These are phyloP conservation scores for Colletotrichum sidae DNA, from an alignment of 2,329 filamentous ascomycete species.

Conservation along the genomic window DNA sequence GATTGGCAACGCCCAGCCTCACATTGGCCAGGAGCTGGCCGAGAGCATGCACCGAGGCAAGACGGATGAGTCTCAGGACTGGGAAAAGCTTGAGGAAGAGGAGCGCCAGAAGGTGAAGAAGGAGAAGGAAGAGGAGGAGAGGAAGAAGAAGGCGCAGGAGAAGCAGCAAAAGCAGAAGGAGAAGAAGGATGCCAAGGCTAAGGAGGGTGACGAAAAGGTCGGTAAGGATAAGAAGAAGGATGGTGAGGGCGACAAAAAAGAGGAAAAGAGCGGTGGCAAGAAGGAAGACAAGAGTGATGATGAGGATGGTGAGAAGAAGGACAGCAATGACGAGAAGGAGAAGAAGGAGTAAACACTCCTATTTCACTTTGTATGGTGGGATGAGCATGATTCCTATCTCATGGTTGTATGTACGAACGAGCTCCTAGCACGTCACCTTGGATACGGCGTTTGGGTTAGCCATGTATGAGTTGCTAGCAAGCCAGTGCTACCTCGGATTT, in stretches of 20 bases:
- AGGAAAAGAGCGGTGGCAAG: constrained; percentile 36
- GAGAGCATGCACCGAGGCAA: constrained; percentile 53
- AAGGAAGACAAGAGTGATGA: constrained; percentile 44
- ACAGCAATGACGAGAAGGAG: constrained; percentile 16
- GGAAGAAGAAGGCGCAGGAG: constrained; percentile 48
- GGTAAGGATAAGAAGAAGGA: constrained; percentile 39
- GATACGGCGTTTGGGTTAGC: too few species aligned
- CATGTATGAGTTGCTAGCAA: constrained; percentile 1
- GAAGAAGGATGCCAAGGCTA: constrained; percentile 38
- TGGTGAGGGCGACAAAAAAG: constrained; percentile 37
- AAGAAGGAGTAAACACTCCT: constrained; percentile 20
- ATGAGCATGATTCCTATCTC: constrained; percentile 1
- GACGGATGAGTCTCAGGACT: constrained; percentile 54
- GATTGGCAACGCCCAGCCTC: constrained; percentile 61
- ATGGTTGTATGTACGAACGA: background rate
- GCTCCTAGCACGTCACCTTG: too few species aligned
- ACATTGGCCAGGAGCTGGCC: constrained; percentile 49
- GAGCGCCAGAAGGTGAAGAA: constrained; percentile 52
- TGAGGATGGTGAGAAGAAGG: constrained; percentile 5
- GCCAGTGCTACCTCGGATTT: too few species aligned
- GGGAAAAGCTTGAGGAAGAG: constrained; percentile 57
- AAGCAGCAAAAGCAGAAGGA: constrained; percentile 46
- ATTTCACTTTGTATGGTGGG: background rate
- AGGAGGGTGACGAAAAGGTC: constrained; percentile 40
- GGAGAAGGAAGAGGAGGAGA: constrained; percentile 54